phyloP scores from a whole-genome alignment of 805 yeast species.

The Saccharomycopsis lassenensis region DNA sequence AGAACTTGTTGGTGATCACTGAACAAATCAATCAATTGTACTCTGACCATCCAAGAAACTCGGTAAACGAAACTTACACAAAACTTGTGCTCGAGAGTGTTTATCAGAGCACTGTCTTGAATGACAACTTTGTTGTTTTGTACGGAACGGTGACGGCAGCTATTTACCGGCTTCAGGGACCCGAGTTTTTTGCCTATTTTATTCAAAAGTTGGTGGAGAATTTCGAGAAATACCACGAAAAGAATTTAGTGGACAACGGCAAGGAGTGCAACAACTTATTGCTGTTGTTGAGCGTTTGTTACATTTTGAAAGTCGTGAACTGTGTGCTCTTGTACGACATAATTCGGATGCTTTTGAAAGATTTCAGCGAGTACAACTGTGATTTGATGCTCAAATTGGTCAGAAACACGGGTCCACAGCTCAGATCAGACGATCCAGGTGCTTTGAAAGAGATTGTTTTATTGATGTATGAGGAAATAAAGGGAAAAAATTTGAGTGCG shows the following conservation, averaged over 20 bases:
- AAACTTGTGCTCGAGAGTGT: conserved; percentile 55
- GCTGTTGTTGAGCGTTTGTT: conserved; percentile 66
- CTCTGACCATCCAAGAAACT: conserved; percentile 58
- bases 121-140: conserved; percentile 69
- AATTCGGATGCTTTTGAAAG: conserved; percentile 39
- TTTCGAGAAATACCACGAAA: conserved; percentile 36
- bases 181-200: conserved; percentile 81
- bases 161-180: conserved; percentile 67
- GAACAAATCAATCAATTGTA: conserved; percentile 57
- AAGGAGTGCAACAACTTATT: conserved; percentile 55
- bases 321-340: conserved; percentile 71
- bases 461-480: conserved; percentile 38
- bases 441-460: conserved; percentile 72
- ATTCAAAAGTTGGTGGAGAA: conserved; percentile 71
- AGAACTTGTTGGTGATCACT: conserved; percentile 63
- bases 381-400: conserved; percentile 67
- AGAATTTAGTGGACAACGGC: conserved; percentile 24
- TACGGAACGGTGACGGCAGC: conserved; percentile 73
- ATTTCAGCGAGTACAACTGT: conserved; percentile 59
- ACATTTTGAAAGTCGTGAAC: conserved; percentile 66
- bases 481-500: conserved; percentile 32
- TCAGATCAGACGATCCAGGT: conserved; percentile 83
- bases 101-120: conserved; percentile 43
- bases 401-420: conserved; percentile 67
- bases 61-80: conserved; percentile 64